Percentiles rank a stretch among this genome's conserved stretches.
Evolutionary conservation across 2,329 filamentous ascomycete genomes (phyloP).

Genomic region (Didymella exigua): DNA sequence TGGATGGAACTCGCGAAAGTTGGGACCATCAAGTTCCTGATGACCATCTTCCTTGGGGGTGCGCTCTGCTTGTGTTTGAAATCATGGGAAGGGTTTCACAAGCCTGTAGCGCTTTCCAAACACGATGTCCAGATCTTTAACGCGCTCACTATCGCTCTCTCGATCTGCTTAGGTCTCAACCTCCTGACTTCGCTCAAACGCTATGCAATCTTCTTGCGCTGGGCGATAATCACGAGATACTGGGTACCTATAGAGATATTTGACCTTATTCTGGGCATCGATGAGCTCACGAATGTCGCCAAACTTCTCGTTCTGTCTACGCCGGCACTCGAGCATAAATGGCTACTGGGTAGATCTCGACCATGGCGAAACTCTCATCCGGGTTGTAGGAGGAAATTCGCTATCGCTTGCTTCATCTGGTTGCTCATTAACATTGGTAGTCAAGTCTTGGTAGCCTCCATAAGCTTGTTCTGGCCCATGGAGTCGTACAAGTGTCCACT

Average conservation of each 20-base stretch:
- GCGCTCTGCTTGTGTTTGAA: constrained; percentile 34
- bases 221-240: constrained; percentile 36
- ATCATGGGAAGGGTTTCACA: constrained; percentile 36
- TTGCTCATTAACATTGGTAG: constrained; percentile 40
- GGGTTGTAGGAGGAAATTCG: constrained; percentile 24
- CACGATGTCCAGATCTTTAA: constrained; percentile 40
- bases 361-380: neutral
- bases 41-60: constrained; percentile 38
- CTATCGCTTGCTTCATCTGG: constrained; percentile 38
- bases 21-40: constrained; percentile 29
- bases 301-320: constrained; percentile 41
- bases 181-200: constrained; percentile 40
- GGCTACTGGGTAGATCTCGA: neutral
- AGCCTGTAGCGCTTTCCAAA: constrained; percentile 29
- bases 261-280: constrained; percentile 41
- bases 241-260: constrained; percentile 43
- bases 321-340: constrained; percentile 29
- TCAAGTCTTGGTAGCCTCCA: constrained; percentile 40
- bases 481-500: constrained; percentile 33
- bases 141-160: constrained; percentile 38
- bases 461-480: constrained; percentile 44
- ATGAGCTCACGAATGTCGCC: constrained; percentile 37
- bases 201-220: constrained; percentile 41
- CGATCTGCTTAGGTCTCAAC: constrained; percentile 42
- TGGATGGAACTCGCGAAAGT: constrained; percentile 26